Evolutionary conservation across 2,329 filamentous ascomycete genomes (phyloP).

Genomic region (Decorospora gaudefroyi): DNA sequence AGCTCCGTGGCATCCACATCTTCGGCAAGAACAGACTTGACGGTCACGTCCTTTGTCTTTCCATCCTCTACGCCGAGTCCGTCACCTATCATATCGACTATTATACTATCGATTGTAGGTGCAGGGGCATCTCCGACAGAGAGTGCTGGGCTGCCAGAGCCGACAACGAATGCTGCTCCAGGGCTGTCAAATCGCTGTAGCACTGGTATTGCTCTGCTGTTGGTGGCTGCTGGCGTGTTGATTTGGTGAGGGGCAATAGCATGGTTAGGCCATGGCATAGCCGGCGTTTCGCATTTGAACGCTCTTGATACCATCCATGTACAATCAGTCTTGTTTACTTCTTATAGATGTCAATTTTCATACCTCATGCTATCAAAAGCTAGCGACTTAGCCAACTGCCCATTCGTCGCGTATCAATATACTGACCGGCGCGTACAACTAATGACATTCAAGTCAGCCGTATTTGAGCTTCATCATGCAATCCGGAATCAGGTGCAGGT

Average conservation of each 20-base stretch:
- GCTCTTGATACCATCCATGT: too few species aligned
- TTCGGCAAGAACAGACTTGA: neutral
- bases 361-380: too few species aligned
- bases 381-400: too few species aligned
- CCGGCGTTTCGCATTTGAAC: too few species aligned
- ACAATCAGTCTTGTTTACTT: too few species aligned
- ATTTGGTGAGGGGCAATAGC: conserved; percentile 1
- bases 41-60: neutral
- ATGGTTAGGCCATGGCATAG: neutral
- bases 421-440: too few species aligned
- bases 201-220: neutral
- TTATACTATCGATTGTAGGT: conserved; percentile 5
- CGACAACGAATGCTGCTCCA: conserved; percentile 21
- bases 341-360: too few species aligned
- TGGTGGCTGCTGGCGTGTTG: conserved; percentile 7
- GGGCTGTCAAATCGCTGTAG: neutral
- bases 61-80: conserved; percentile 1
- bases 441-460: too few species aligned
- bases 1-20: neutral
- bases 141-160: conserved; percentile 11
- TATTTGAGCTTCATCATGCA: too few species aligned
- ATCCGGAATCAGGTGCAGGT: too few species aligned
- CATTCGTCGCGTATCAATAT: too few species aligned
- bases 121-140: conserved; percentile 5
- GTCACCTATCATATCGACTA: conserved; percentile 7